Percentiles rank a stretch among this genome's conserved stretches.
Evolutionary conservation across 345 rosid genomes (phyloP).

Genomic region (Laguncularia racemosa): DNA sequence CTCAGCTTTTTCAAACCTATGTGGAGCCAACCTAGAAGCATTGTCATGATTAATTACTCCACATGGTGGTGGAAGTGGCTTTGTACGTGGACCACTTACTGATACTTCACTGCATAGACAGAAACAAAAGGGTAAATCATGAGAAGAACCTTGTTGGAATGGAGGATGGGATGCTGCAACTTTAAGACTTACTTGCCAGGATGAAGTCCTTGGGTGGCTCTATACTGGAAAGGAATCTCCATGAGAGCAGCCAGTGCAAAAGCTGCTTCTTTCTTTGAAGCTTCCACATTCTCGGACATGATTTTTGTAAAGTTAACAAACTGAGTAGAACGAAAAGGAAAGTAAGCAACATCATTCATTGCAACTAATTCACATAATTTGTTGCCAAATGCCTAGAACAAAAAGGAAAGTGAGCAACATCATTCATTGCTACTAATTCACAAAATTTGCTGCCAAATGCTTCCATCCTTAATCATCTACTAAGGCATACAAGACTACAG

Average conservation of each 20-base stretch:
- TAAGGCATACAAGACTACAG: no score
- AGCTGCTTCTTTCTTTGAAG: slow-evolving; percentile 68
- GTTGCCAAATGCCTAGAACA: background rate
- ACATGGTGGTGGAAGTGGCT: slow-evolving; percentile 67
- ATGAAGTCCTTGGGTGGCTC: slow-evolving; percentile 59
- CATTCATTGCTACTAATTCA: no score
- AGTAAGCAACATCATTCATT: background rate
- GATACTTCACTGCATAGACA: slow-evolving; percentile 31
- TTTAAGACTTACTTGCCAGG: slow-evolving; percentile 25
- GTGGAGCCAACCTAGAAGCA: slow-evolving; percentile 31
- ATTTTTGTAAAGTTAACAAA: slow-evolving; percentile 87
- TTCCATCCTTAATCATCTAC: no score
- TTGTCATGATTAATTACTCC: slow-evolving; percentile 62
- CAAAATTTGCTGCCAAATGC: no score
- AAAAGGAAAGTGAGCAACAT: background rate
- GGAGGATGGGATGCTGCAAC: slow-evolving; percentile 7
- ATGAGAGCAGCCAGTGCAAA: slow-evolving; percentile 96
- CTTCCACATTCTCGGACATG: slow-evolving; percentile 59
- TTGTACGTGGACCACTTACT: slow-evolving; percentile 21
- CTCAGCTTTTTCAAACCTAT: slow-evolving; percentile 26
- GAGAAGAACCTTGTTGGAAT: background rate
- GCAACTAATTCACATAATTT: no score
- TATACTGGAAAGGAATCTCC: slow-evolving; percentile 91
- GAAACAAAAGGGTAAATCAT: slow-evolving; percentile 10
- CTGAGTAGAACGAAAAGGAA: slow-evolving; percentile 21